Percentiles rank a stretch among this genome's conserved stretches.
phyloP scores from a whole-genome alignment of 2,329 filamentous ascomycete genomes.

The Chrysosporium queenslandicum region DNA sequence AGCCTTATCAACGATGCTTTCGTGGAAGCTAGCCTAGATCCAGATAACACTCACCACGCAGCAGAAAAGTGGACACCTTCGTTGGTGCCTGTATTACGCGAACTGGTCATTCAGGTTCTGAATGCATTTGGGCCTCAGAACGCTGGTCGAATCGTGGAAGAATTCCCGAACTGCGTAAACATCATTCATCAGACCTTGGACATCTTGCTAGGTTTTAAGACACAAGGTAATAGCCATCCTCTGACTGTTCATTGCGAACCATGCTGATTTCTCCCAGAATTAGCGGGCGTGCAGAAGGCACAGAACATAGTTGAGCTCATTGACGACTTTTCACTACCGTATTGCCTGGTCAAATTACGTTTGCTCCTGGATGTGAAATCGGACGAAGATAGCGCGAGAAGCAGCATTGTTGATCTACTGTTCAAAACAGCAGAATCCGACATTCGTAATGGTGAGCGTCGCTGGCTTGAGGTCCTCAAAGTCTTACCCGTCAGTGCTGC shows the following conservation, averaged over 20 bases:
- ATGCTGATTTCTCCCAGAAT: neutral
- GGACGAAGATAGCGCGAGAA: conserved; percentile 21
- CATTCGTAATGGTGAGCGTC: conserved; percentile 26
- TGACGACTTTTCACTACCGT: conserved; percentile 36
- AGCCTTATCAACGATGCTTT: conserved; percentile 28
- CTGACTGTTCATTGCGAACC: neutral
- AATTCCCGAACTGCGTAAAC: conserved; percentile 22
- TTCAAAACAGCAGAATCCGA: conserved; percentile 33
- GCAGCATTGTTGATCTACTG: conserved; percentile 31
- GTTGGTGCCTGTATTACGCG: conserved; percentile 25
- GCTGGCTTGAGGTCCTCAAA: conserved; percentile 34
- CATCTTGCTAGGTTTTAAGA: conserved; percentile 25
- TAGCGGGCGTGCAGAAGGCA: conserved; percentile 23
- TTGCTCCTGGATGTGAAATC: conserved; percentile 30
- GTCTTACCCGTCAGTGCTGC: conserved; percentile 32
- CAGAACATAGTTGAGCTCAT: conserved; percentile 30
- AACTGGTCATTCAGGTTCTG: conserved; percentile 29
- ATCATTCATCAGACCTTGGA: conserved; percentile 28
- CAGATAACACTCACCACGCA: neutral
- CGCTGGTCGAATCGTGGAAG: conserved; percentile 24
- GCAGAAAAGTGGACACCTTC: conserved; percentile 16
- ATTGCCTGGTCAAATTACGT: conserved; percentile 36
- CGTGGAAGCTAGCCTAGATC: conserved; percentile 9
- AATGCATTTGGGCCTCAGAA: conserved; percentile 22
- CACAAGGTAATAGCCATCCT: conserved; percentile 14